phyloP scores from a whole-genome alignment of 2,329 filamentous ascomycete species.

The Apiospora hydei region DNA sequence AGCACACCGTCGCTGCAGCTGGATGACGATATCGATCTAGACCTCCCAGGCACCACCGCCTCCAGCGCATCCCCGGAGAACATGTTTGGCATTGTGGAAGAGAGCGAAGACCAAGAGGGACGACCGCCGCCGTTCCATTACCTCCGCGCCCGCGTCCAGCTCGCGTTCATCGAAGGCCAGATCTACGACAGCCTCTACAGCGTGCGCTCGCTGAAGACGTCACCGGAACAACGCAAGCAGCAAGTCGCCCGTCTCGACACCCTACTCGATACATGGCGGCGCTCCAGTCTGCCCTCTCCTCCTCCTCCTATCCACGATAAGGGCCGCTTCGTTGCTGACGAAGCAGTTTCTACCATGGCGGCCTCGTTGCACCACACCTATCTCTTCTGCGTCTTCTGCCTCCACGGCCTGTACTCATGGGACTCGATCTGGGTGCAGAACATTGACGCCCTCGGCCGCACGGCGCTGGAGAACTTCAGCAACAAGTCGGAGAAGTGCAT shows the following conservation, averaged over 20 bases:
- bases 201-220: slow-evolving; percentile 37
- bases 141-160: slow-evolving; percentile 48
- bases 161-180: slow-evolving; percentile 50
- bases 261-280: slow-evolving; percentile 48
- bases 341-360: slow-evolving; percentile 33
- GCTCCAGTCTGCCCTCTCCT: slow-evolving; percentile 26
- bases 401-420: slow-evolving; percentile 49
- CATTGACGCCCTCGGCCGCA: slow-evolving; percentile 40
- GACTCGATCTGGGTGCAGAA: slow-evolving; percentile 47
- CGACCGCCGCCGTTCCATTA: slow-evolving; percentile 45
- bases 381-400: slow-evolving; percentile 44
- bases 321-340: slow-evolving; percentile 43
- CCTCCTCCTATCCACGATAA: slow-evolving; percentile 37
- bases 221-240: slow-evolving; percentile 38
- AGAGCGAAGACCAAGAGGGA: slow-evolving; percentile 45
- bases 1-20: slow-evolving; percentile 47
- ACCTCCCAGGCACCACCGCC: slow-evolving; percentile 41
- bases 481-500: slow-evolving; percentile 30
- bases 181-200: slow-evolving; percentile 50
- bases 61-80: slow-evolving; percentile 37
- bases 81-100: slow-evolving; percentile 28
- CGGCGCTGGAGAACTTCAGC: slow-evolving; percentile 36
- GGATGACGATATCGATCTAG: slow-evolving; percentile 50
- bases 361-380: slow-evolving; percentile 47
- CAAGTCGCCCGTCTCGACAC: slow-evolving; percentile 36